A percentile compares a stretch with the other conserved stretches of the same genome.
Evolutionary conservation across 116 monocot species (phyloP).

Genomic region (Phalaenopsis hybrid): DNA sequence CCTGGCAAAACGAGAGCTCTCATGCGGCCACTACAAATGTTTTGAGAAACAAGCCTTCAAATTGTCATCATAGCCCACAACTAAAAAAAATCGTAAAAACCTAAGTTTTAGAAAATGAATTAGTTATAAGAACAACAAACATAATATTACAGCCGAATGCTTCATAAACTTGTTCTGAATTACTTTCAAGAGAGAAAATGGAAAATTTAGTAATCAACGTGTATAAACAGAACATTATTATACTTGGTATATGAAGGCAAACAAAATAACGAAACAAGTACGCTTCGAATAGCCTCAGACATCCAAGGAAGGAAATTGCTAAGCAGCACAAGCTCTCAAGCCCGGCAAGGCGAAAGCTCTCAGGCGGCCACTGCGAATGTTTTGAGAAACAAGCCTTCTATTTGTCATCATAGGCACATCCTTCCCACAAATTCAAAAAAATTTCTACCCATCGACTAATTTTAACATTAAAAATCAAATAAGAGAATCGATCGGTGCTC

Average conservation of each 20-base stretch:
- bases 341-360: constrained; percentile 8
- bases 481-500: no score
- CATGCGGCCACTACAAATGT: constrained; percentile 45
- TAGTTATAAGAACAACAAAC: no score
- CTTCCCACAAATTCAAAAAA: no score
- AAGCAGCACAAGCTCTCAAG: constrained; percentile 8
- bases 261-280: no score
- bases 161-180: no score
- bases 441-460: no score
- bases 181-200: not conserved
- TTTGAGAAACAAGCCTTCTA: constrained; percentile 9
- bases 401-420: not conserved
- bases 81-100: not conserved
- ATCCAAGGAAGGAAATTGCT: constrained; percentile 9
- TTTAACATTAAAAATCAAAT: no score
- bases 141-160: no score
- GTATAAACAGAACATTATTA: no score
- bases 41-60: constrained; percentile 35
- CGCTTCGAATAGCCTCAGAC: not conserved
- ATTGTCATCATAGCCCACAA: constrained; percentile 20
- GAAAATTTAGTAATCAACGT: not conserved
- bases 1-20: constrained; percentile 40
- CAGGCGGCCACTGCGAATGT: constrained; percentile 5
- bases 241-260: no score
- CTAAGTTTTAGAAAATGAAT: not conserved